Conservation (phyloP, 306 rosid genomes). For the Aeschynomene evenia region DNA sequence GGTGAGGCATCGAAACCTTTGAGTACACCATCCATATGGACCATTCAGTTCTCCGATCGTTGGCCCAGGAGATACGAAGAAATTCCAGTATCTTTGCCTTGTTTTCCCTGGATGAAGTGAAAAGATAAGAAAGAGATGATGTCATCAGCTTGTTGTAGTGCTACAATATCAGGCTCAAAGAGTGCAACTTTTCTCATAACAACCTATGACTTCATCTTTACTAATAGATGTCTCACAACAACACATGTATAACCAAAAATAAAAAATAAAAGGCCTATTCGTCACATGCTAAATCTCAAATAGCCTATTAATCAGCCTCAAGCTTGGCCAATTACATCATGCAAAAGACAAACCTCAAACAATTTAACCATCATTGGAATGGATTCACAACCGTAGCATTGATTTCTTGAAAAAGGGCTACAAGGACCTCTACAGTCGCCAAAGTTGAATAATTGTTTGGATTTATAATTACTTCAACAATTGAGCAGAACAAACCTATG, state of each 20-base stretch:
- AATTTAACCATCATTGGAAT: not conserved
- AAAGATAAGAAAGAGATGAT: slow-evolving; percentile 20
- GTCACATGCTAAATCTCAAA: slow-evolving; percentile 12
- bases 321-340: not conserved
- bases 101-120: slow-evolving; percentile 62
- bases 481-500: slow-evolving; percentile 64
- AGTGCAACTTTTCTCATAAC: slow-evolving; percentile 17
- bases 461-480: slow-evolving; percentile 14
- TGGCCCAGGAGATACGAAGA: slow-evolving; percentile 67
- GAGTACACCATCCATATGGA: slow-evolving; percentile 98
- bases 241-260: not conserved
- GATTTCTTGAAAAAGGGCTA: not conserved
- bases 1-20: slow-evolving; percentile 82
- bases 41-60: slow-evolving; percentile 88
- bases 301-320: not conserved
- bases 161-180: slow-evolving; percentile 12
- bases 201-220: not conserved
- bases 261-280: not conserved
- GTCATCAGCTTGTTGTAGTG: slow-evolving; percentile 4
- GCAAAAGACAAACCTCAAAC: not conserved
- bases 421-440: not conserved
- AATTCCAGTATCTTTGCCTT: slow-evolving; percentile 73
- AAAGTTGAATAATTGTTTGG: slow-evolving; percentile 16
- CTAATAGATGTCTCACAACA: not conserved
- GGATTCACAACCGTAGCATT: slow-evolving; percentile 19